A percentile compares a stretch with the other conserved stretches of the same genome.
Evolutionary conservation across 192 early-diverging fungal genomes (phyloP).

Genomic region (Entomortierella lignicola): DNA sequence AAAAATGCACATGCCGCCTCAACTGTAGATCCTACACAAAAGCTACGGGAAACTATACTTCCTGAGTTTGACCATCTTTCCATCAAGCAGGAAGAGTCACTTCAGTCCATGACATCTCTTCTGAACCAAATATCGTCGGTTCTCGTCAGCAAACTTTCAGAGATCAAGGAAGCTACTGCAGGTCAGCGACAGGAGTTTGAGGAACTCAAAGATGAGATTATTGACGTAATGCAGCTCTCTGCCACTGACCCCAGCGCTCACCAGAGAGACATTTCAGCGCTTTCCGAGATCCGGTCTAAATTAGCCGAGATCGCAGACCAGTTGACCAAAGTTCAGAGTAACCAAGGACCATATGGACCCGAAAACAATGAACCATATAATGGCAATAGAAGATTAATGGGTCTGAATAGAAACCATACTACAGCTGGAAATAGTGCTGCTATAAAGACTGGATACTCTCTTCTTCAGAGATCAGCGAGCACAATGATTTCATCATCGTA

Average conservation of each 20-base stretch:
- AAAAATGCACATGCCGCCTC: background rate
- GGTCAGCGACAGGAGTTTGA: conserved; percentile 49
- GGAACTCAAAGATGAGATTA: conserved; percentile 54
- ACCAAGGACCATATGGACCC: conserved; percentile 5
- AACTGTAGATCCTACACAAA: conserved; percentile 22
- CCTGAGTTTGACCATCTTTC: conserved; percentile 51
- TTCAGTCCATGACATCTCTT: conserved; percentile 51
- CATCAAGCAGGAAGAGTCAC: conserved; percentile 40
- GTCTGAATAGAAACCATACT: background rate
- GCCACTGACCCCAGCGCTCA: conserved; percentile 44
- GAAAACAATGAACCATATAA: conserved; percentile 1
- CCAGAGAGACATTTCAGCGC: conserved; percentile 36
- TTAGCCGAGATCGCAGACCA: conserved; percentile 39
- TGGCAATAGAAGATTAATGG: background rate
- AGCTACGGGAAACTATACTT: conserved; percentile 39
- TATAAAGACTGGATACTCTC: conserved; percentile 35
- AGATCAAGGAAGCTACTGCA: conserved; percentile 46
- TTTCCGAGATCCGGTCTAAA: conserved; percentile 48
- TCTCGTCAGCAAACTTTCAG: conserved; percentile 21
- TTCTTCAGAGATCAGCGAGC: conserved; percentile 43
- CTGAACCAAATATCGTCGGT: conserved; percentile 56
- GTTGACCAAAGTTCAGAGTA: conserved; percentile 26
- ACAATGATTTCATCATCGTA: conserved; percentile 27
- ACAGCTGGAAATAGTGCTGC: conserved; percentile 8
- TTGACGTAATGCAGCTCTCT: conserved; percentile 51